Percentiles rank a stretch among this genome's conserved stretches.
phyloP scores from a whole-genome alignment of 805 yeast genomes.

The Nakazawaea siamensis region DNA sequence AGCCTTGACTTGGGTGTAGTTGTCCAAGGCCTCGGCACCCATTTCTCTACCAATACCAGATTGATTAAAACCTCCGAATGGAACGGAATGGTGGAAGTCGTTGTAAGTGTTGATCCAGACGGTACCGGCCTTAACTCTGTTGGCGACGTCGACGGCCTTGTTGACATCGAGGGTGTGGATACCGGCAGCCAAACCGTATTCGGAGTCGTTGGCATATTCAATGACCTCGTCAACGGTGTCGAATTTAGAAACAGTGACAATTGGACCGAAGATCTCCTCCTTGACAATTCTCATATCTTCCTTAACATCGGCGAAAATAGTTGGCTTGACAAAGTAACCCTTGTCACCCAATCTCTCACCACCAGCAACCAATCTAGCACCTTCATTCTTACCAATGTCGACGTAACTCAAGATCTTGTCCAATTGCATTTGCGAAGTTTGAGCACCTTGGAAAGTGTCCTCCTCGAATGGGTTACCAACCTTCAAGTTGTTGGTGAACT shows the following conservation, averaged over 20 bases:
- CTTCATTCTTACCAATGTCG: constrained; percentile 71
- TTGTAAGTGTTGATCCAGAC: constrained; percentile 89
- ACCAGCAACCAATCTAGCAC: constrained; percentile 70
- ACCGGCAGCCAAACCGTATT: constrained; percentile 88
- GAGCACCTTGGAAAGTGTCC: constrained; percentile 84
- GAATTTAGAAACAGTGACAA: constrained; percentile 78
- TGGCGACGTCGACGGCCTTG: constrained; percentile 69
- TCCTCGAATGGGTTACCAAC: constrained; percentile 83
- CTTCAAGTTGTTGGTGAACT: constrained; percentile 42
- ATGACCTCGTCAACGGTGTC: constrained; percentile 76
- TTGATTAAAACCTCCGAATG: constrained; percentile 89
- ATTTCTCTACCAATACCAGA: constrained; percentile 93
- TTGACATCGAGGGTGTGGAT: constrained; percentile 70
- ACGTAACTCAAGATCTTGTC: constrained; percentile 72
- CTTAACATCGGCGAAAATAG: constrained; percentile 62
- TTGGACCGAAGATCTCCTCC: constrained; percentile 90
- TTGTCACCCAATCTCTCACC: constrained; percentile 53
- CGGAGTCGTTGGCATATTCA: constrained; percentile 67
- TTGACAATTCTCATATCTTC: constrained; percentile 62
- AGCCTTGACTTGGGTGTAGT: constrained; percentile 81
- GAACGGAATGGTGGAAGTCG: constrained; percentile 80
- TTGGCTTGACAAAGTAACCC: constrained; percentile 68
- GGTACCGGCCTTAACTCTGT: constrained; percentile 76
- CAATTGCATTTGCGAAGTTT: constrained; percentile 74
- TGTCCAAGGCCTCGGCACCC: constrained; percentile 80